Percentiles rank a stretch among this genome's conserved stretches.
These are phyloP conservation scores for Neurospora tetrasperma DNA, from an alignment of 495 filamentous ascomycete species.

Conservation along the genomic window DNA sequence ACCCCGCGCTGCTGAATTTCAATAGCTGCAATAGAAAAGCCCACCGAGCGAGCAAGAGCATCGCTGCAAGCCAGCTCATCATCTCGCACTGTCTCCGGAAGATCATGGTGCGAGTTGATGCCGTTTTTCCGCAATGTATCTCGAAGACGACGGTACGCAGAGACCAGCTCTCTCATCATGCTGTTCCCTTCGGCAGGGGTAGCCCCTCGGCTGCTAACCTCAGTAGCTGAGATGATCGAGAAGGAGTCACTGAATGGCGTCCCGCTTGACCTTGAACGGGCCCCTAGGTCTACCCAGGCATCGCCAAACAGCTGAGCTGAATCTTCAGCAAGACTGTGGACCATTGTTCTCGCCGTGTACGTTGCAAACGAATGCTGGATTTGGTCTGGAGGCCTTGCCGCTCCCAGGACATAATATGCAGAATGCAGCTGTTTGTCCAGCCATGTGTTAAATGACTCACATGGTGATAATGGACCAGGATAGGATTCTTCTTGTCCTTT, in stretches of 20 bases:
- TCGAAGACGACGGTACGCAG: conserved; percentile 68
- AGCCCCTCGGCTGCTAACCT: conserved; percentile 8
- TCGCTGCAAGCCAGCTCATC: conserved; percentile 50
- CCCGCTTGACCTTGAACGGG: conserved; percentile 16
- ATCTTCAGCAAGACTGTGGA: conserved; percentile 41
- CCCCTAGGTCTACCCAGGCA: conserved; percentile 23
- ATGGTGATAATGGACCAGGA: conserved; percentile 52
- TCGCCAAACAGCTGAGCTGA: conserved; percentile 24
- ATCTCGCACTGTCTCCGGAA: conserved; percentile 4
- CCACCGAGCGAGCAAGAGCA: conserved; percentile 62
- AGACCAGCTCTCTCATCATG: conserved; percentile 60
- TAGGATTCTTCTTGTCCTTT: conserved; percentile 77
- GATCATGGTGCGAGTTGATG: conserved; percentile 38
- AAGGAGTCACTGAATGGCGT: conserved; percentile 25
- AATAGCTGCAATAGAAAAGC: conserved; percentile 77
- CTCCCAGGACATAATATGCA: conserved; percentile 26
- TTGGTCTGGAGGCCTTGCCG: conserved; percentile 29
- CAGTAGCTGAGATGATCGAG: conserved; percentile 16
- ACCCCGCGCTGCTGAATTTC: conserved; percentile 90
- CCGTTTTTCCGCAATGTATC: conserved; percentile 67
- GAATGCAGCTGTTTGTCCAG: conserved; percentile 35
- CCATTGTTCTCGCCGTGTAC: conserved; percentile 56
- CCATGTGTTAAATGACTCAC: conserved; percentile 55
- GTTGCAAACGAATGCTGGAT: conserved; percentile 51
- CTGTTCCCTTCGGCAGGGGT: conserved; percentile 24